Base-by-base conservation (phyloP, 768 basidiomycete species). In the Lyophyllum decastes region DNA sequence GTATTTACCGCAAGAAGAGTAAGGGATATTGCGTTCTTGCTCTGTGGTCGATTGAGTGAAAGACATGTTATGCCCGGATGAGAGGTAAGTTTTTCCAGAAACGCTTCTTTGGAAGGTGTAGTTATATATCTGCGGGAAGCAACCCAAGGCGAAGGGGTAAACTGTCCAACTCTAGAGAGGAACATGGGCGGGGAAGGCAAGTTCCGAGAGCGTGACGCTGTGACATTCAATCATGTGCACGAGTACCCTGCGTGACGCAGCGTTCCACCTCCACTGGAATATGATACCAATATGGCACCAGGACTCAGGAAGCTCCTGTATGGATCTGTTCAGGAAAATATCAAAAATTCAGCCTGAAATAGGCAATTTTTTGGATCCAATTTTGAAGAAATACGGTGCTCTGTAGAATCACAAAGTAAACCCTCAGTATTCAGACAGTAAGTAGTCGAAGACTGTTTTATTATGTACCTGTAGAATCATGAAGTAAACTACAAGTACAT, bases 21-120 rank as follows among this genome's bases (percentile, higher is more conserved):
- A 59, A 84, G 73, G 2, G 92, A 94, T 45, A 96, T 91, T 21
- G 94, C 92, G 74, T 96, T 96, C 80, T 87, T 94, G 64, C 84
- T 87, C 63, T 88, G 80, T 8, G 92, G 90, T 58, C 91, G 79
- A 67, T 95, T 90, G 57, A 95, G 82, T n/a, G 85, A 84, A 19
- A 95, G 78, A 62, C 81, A 89, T 19, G 82, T 78, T 49, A 94
- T 79, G 8, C 92, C 91, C 8, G 86, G 84, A 62, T 84, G 77
- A 16, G 79, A 77, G 26, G 70, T 61, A 16, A 84, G 66, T 19
- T 80, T 78, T 66, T 88, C 81, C 25, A 90, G 73, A 62, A 79
- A 82, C 5, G 80, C 82, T 51, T 81, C 57, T 52, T 33, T 57
- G 17, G 61, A 49, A 8, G 55, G 51, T 7, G 59, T 55, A 2